These are phyloP conservation scores for Chlorella sorokiniana DNA, from an alignment of 139 green algal species.

Conservation along the genomic window DNA sequence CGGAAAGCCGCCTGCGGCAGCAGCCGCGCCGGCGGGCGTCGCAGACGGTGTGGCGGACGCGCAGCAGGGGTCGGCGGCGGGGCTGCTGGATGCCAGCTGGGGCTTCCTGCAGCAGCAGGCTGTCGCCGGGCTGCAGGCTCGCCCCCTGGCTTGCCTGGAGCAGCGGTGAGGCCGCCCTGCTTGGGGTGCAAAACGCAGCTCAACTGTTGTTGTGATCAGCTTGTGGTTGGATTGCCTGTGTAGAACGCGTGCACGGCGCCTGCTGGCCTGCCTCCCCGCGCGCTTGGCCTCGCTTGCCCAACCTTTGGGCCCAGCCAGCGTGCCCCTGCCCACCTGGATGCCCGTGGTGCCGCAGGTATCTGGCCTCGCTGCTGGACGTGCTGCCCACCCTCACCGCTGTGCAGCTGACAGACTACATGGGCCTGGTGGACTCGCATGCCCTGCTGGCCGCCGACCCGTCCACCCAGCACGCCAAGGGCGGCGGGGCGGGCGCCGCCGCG, in stretches of 20 bases:
- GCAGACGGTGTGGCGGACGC: neutral
- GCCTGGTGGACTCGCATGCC: neutral
- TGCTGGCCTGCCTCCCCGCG: neutral
- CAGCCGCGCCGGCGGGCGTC: neutral
- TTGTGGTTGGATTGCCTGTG: neutral
- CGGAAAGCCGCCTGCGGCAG: neutral
- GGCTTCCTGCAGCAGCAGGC: conserved; percentile 13
- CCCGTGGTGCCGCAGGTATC: conserved; percentile 2
- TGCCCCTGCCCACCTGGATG: no score
- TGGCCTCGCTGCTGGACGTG: neutral
- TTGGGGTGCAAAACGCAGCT: no score
- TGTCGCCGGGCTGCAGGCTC: neutral
- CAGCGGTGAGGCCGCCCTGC: neutral
- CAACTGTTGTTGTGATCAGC: no score
- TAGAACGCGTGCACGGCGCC: neutral
- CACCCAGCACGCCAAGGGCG: neutral
- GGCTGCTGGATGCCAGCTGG: conserved; percentile 18
- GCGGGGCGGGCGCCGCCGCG: neutral
- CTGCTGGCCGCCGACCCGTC: neutral
- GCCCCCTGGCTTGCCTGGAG: conserved; percentile 6
- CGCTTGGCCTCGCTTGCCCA: neutral
- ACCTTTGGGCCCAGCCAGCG: no score
- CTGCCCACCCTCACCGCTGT: conserved; percentile 21
- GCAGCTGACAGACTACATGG: conserved; percentile 28
- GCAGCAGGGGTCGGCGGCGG: neutral